Percentiles rank a stretch among this genome's conserved stretches.
phyloP scores from a whole-genome alignment of 371 early-diverging fungal genomes.

The Rhizomucor miehei region DNA sequence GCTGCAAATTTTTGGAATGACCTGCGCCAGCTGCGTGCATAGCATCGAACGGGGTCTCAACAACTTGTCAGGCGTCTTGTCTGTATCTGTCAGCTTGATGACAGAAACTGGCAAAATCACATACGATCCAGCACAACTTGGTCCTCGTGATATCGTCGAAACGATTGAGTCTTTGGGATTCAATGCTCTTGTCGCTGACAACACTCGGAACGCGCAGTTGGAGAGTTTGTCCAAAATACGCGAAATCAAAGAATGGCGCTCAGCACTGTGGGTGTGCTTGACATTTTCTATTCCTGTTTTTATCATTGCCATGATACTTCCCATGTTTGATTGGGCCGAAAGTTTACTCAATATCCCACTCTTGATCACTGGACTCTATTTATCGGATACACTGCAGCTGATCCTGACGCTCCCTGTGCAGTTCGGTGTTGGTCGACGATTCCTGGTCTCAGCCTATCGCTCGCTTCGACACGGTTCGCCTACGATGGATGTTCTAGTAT shows the following conservation, averaged over 20 bases:
- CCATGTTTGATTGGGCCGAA: conserved; percentile 54
- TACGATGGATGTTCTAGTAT: conserved; percentile 96
- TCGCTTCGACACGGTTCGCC: conserved; percentile 77
- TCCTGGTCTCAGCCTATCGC: conserved; percentile 77
- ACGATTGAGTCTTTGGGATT: conserved; percentile 84
- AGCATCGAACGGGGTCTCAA: conserved; percentile 70
- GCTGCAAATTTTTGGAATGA: conserved; percentile 91
- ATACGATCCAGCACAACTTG: conserved; percentile 60
- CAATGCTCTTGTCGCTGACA: conserved; percentile 71
- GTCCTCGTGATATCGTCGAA: conserved; percentile 78
- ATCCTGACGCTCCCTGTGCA: conserved; percentile 86
- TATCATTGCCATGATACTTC: conserved; percentile 83
- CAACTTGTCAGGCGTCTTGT: conserved; percentile 59
- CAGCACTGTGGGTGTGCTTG: conserved; percentile 58
- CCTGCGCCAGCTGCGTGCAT: conserved; percentile 78
- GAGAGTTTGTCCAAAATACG: conserved; percentile 85
- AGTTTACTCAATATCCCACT: conserved; percentile 22
- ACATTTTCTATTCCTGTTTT: conserved; percentile 81
- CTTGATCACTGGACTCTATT: conserved; percentile 59
- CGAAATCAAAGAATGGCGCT: conserved; percentile 84
- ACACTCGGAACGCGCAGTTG: conserved; percentile 68
- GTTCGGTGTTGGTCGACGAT: conserved; percentile 81
- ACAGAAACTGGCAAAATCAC: conserved; percentile 70
- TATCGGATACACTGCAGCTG: conserved; percentile 57
- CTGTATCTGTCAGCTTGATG: conserved; percentile 73